phyloP scores from a whole-genome alignment of 345 rosid genomes.

The Kernera saxatilis region DNA sequence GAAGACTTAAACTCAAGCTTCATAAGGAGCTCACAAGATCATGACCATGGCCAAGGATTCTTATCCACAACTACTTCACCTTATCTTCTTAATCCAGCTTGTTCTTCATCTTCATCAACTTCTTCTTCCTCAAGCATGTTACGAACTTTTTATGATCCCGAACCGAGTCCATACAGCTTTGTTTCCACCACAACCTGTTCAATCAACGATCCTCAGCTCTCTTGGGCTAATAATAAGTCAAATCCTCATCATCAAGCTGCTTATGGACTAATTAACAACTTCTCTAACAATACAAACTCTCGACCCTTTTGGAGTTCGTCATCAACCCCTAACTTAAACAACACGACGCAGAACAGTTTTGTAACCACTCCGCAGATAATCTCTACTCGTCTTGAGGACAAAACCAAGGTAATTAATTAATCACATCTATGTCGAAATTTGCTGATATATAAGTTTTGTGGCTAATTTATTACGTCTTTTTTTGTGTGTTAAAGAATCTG shows the following conservation, averaged over 20 bases:
- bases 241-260: conserved; percentile 21
- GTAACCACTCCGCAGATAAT: conserved; percentile 26
- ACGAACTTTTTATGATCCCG: conserved; percentile 37
- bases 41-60: conserved; percentile 26
- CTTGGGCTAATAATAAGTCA: conserved; percentile 40
- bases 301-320: conserved; percentile 33
- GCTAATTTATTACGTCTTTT: neutral
- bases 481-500: conserved; percentile 2
- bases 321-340: conserved; percentile 25
- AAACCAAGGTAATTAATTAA: conserved; percentile 19
- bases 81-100: conserved; percentile 17
- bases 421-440: neutral
- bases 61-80: conserved; percentile 27
- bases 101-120: conserved; percentile 32
- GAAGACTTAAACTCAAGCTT: conserved; percentile 48
- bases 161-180: conserved; percentile 31
- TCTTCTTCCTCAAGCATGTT: conserved; percentile 41
- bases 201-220: conserved; percentile 30
- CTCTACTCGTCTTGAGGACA: conserved; percentile 22
- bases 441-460: neutral
- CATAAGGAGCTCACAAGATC: conserved; percentile 31
- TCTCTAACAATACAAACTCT: conserved; percentile 27
- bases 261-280: conserved; percentile 27
- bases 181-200: conserved; percentile 34
- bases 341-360: conserved; percentile 13